Conservation (phyloP, 2,329 filamentous ascomycete species). For the Fusarium veterinarium region DNA sequence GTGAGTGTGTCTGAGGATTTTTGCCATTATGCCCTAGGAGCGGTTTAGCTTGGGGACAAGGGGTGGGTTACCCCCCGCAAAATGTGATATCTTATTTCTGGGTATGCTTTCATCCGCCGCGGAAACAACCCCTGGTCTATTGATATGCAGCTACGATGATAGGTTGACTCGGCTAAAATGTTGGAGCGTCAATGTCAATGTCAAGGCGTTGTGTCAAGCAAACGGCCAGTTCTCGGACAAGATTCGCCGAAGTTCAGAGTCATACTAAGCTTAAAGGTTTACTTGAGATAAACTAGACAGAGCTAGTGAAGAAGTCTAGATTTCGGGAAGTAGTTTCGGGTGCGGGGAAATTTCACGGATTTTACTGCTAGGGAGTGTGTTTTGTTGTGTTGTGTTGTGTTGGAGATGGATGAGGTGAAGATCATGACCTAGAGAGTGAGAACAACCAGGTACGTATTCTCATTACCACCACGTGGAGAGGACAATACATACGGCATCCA, state of each 20-base stretch:
- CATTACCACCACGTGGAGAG: slow-evolving; percentile 16
- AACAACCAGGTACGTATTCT: neutral
- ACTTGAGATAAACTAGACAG: neutral
- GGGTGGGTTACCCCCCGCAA: slow-evolving; percentile 17
- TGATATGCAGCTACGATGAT: slow-evolving; percentile 18
- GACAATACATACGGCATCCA: neutral
- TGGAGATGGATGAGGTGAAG: slow-evolving; percentile 29
- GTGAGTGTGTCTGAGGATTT: slow-evolving; percentile 9
- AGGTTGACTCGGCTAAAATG: slow-evolving; percentile 19
- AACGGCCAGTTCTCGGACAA: neutral
- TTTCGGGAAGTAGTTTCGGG: slow-evolving; percentile 1
- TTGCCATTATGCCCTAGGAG: slow-evolving; percentile 21
- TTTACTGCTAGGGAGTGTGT: neutral
- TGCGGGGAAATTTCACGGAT: slow-evolving; percentile 23
- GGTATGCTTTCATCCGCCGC: slow-evolving; percentile 12
- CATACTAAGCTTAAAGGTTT: neutral
- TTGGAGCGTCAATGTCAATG: neutral
- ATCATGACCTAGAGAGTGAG: slow-evolving; percentile 6
- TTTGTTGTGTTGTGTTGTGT: neutral
- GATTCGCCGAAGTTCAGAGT: neutral
- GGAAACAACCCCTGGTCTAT: neutral
- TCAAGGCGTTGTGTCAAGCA: neutral
- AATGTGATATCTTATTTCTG: slow-evolving; percentile 21
- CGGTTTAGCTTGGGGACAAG: slow-evolving; percentile 2
- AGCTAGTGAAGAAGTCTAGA: neutral